These are phyloP conservation scores for Suhomyces maxii DNA, from an alignment of 1,139 yeast genomes.

Conservation along the genomic window DNA sequence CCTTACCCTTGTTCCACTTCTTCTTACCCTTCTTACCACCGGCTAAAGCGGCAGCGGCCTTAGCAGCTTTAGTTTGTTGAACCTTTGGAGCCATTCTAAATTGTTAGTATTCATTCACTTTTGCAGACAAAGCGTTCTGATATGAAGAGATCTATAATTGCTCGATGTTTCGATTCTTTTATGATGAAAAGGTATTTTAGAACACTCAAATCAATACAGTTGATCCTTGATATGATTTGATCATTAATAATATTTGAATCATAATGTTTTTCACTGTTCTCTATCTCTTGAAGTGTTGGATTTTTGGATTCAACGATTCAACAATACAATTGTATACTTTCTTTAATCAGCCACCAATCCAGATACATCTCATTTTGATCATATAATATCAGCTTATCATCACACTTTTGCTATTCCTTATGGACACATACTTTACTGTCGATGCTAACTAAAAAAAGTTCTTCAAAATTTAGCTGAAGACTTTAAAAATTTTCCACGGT, in stretches of 20 bases:
- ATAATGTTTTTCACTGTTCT: too few species aligned
- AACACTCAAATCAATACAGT: too few species aligned
- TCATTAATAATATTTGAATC: too few species aligned
- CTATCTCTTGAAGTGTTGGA: too few species aligned
- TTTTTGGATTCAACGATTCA: too few species aligned
- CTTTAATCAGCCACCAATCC: too few species aligned
- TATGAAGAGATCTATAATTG: neutral
- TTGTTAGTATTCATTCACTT: constrained; percentile 34
- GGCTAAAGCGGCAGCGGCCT: constrained; percentile 99
- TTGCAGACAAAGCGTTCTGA: neutral
- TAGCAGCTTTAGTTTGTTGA: constrained; percentile 99
- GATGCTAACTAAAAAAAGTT: constrained; percentile 18
- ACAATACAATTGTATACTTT: too few species aligned
- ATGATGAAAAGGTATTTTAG: too few species aligned
- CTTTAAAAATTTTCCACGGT: constrained; percentile 13
- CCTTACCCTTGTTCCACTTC: constrained; percentile 99
- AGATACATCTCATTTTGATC: neutral
- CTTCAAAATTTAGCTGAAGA: constrained; percentile 7
- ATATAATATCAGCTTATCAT: neutral
- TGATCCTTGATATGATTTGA: too few species aligned
- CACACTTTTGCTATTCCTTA: neutral
- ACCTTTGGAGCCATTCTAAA: constrained; percentile 95
- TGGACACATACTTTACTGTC: constrained; percentile 18
- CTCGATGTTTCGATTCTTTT: too few species aligned
- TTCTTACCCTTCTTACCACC: constrained; percentile 99